These are phyloP conservation scores for Cudoniella acicularis DNA, from an alignment of 495 filamentous ascomycete genomes.

Conservation along the genomic window DNA sequence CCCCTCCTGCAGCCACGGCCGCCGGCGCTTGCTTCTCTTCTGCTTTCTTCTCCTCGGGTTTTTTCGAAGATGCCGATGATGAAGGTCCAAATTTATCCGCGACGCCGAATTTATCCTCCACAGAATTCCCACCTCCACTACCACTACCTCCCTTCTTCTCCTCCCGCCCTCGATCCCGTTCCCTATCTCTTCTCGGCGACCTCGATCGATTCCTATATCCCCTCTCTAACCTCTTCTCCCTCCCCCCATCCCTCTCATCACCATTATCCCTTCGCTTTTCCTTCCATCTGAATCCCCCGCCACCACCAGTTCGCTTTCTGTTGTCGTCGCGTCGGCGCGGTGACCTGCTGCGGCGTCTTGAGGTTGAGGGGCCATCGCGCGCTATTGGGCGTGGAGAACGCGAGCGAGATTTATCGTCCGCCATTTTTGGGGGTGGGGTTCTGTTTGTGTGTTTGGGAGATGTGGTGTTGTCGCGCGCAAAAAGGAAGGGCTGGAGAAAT, in stretches of 20 bases:
- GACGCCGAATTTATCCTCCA: slow-evolving; percentile 26
- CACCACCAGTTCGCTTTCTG: slow-evolving; percentile 34
- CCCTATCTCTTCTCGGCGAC: slow-evolving; percentile 22
- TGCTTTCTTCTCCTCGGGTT: not conserved
- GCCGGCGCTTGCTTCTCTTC: slow-evolving; percentile 12
- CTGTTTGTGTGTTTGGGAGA: not conserved
- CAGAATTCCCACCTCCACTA: not conserved
- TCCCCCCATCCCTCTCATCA: slow-evolving; percentile 37
- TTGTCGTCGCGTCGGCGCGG: slow-evolving; percentile 13
- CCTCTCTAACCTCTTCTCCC: slow-evolving; percentile 43
- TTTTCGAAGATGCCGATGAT: not conserved
- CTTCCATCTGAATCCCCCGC: slow-evolving; percentile 63
- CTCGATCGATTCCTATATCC: slow-evolving; percentile 47
- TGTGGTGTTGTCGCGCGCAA: not conserved
- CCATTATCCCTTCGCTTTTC: slow-evolving; percentile 50
- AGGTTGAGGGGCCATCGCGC: slow-evolving; percentile 16
- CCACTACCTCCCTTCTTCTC: not conserved
- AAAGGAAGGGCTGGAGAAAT: not conserved
- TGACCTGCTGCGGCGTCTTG: slow-evolving; percentile 17
- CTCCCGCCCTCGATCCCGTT: slow-evolving; percentile 18
- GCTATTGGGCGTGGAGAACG: slow-evolving; percentile 18
- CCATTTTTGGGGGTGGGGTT: slow-evolving; percentile 18
- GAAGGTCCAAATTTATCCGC: slow-evolving; percentile 25
- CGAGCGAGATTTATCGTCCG: slow-evolving; percentile 23
- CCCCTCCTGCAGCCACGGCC: slow-evolving; percentile 27